A percentile compares a stretch with the other conserved stretches of the same genome.
Conservation (phyloP, 1,139 yeast genomes). For the Lizanozyma gosingica region DNA sequence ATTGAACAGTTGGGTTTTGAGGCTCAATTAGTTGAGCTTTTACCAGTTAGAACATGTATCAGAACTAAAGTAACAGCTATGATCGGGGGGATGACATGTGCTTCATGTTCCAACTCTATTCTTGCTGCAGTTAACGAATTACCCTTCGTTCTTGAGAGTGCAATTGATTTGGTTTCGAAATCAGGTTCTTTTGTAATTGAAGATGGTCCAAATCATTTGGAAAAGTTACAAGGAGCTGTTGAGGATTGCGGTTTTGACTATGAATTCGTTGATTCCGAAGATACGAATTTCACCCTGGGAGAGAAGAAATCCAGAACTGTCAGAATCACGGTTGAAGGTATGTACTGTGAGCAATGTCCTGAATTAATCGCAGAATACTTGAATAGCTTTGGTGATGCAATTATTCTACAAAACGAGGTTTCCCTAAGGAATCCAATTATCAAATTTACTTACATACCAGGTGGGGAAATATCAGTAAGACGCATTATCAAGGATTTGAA, state of each 20-base stretch:
- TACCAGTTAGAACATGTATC: slow-evolving; percentile 44
- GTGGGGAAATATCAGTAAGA: slow-evolving; percentile 45
- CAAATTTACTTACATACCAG: slow-evolving; percentile 57
- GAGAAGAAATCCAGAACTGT: slow-evolving; percentile 45
- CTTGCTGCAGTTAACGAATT: slow-evolving; percentile 38
- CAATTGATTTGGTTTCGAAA: slow-evolving; percentile 51
- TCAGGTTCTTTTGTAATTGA: slow-evolving; percentile 52
- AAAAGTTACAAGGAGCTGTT: slow-evolving; percentile 36
- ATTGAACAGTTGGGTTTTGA: slow-evolving; percentile 51
- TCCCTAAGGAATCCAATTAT: slow-evolving; percentile 48
- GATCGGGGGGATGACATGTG: slow-evolving; percentile 70
- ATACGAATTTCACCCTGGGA: slow-evolving; percentile 37
- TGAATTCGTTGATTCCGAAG: slow-evolving; percentile 29
- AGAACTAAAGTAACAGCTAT: slow-evolving; percentile 48
- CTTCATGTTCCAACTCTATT: slow-evolving; percentile 58
- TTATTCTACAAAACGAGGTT: slow-evolving; percentile 48
- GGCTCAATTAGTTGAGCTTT: slow-evolving; percentile 47
- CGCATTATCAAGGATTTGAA: slow-evolving; percentile 42
- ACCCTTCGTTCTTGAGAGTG: slow-evolving; percentile 45
- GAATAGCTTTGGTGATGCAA: slow-evolving; percentile 45
- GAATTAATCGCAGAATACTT: slow-evolving; percentile 42
- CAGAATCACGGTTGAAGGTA: slow-evolving; percentile 52
- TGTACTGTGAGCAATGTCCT: slow-evolving; percentile 69
- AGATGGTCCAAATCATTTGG: slow-evolving; percentile 17
- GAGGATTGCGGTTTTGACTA: slow-evolving; percentile 66